phyloP scores from a whole-genome alignment of 140 eudicot species.

The Oenanthe javanica region DNA sequence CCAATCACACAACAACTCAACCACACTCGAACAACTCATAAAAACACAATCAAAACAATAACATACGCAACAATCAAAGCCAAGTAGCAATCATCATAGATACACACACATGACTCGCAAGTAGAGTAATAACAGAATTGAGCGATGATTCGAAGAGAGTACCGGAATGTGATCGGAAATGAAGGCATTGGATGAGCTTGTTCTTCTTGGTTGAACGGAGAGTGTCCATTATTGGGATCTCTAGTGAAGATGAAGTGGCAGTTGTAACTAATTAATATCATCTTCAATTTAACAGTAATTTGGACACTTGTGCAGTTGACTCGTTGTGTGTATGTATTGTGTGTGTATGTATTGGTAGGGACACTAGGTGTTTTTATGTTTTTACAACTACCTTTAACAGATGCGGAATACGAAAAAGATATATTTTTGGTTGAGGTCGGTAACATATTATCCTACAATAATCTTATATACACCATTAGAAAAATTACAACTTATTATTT shows the following conservation, averaged over 20 bases:
- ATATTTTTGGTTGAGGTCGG: no score
- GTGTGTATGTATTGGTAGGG: no score
- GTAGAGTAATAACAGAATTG: background rate
- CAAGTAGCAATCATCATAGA: background rate
- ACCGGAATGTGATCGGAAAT: background rate
- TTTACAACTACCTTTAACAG: background rate
- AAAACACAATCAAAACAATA: background rate
- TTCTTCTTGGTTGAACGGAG: background rate
- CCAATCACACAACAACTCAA: background rate
- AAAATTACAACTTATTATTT: no score
- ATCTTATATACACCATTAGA: no score
- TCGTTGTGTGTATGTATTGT: background rate
- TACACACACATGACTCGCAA: background rate
- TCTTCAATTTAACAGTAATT: background rate
- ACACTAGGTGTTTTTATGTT: background rate
- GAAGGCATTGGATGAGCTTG: background rate
- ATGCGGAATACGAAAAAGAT: background rate
- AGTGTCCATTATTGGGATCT: background rate
- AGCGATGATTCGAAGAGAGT: background rate
- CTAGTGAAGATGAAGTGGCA: background rate
- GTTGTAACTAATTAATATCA: background rate
- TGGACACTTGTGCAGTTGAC: background rate
- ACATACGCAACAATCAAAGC: background rate
- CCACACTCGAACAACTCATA: background rate
- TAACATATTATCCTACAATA: no score